These are phyloP conservation scores for Neurospora sp. DNA, from an alignment of 495 filamentous ascomycete species.

Conservation along the genomic window DNA sequence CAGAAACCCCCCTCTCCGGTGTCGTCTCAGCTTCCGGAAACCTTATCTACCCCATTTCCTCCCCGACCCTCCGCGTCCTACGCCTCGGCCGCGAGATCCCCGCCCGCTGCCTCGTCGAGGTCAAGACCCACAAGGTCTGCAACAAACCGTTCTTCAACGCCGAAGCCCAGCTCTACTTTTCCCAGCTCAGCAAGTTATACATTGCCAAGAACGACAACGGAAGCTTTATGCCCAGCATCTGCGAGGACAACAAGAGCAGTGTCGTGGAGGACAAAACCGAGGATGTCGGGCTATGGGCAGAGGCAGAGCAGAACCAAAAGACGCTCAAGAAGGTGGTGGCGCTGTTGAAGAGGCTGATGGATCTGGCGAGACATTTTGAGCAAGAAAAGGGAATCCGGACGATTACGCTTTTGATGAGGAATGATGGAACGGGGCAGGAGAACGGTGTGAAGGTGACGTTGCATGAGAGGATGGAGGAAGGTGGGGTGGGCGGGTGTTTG, in stretches of 20 bases:
- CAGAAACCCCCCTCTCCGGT: neutral
- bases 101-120: constrained; percentile 11
- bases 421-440: constrained; percentile 6
- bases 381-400: neutral
- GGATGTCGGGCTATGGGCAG: neutral
- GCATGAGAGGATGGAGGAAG: constrained; percentile 1
- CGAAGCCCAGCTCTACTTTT: constrained; percentile 18
- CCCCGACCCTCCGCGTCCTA: constrained; percentile 3
- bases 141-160: constrained; percentile 1
- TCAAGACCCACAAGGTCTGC: constrained; percentile 12
- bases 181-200: constrained; percentile 6
- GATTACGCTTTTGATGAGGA: neutral
- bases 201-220: constrained; percentile 6
- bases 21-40: neutral
- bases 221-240: neutral
- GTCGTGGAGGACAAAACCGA: neutral
- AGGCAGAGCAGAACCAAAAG: neutral
- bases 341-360: constrained; percentile 5
- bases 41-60: neutral
- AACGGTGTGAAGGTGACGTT: constrained; percentile 1
- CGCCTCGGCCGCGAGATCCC: constrained; percentile 8
- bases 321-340: neutral
- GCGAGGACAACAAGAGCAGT: neutral
- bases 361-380: neutral
- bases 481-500: constrained; percentile 1